Evolutionary conservation across 2,329 filamentous ascomycete species (phyloP), one percentile per base, ranked within the genome.

Genomic region (Magnaporthiopsis rhizophila): DNA sequence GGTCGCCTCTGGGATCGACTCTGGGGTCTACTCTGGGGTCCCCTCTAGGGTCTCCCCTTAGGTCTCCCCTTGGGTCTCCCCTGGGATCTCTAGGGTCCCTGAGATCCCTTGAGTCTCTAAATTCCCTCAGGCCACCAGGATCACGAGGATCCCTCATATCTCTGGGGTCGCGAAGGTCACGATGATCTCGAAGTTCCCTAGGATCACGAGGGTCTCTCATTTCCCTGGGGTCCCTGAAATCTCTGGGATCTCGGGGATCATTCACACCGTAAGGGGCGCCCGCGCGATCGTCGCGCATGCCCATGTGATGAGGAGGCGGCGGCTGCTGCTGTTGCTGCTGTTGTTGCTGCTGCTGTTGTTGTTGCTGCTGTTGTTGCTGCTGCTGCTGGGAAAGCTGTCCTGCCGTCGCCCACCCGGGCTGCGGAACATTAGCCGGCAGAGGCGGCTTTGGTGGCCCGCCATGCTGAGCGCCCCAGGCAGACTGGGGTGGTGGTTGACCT

Each of bases 381-480:
- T n/a, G n/a, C n/a, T n/a, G n/a, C n/a, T n/a, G n/a, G n/a, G n/a
- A n/a, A n/a, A n/a, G n/a, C 32, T 34, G 67, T 50, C 60, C 60
- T 45, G 6, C 53, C 32, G 34, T 61, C 30, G 26, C 38, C 57
- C 62, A 64, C 50, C 34, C 57, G 12, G 45, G 45, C 26, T 59
- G 62, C 34, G 60, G 24, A 11, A 73, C 71, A 13, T 73, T 71
- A 2, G 73, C 71, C 59, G 70, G 71, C 8, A 71, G 70, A 21
- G 73, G 73, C 38, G 74, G 72, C 66, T 78, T 78, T 26, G 74
- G 72, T n/a, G 75, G 68, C 26, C 68, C 67, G 32, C 72, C 73
- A 65, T 78, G 76, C 61, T 77, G 76, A 59, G 73, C 74, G 34
- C 72, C 75, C 76, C 76, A 78, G 11, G 74, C 70, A 11, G 75